Evolutionary conservation across 2,329 filamentous ascomycete species (phyloP), one percentile per base, ranked within the genome.

Genomic region (Calonectria honghensis): DNA sequence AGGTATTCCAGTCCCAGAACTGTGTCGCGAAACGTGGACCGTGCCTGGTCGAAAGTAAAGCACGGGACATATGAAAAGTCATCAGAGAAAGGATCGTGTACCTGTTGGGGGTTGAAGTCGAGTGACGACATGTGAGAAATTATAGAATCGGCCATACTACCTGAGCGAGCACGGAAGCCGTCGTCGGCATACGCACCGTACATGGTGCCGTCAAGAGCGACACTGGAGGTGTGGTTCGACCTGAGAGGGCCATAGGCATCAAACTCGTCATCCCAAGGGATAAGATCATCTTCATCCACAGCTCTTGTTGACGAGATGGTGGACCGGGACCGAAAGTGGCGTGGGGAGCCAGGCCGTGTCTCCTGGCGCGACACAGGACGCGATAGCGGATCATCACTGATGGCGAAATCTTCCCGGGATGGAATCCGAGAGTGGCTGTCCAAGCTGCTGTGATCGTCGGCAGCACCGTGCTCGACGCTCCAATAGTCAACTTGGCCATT

Each of bases 11-110:
- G 87, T 5, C 97, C 97, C 48, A 98, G 89, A 2, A 99, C 93
- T 0, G 96, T 98, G 84, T 99, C 97, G 77, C 96, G 91, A 85
- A 99, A 98, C 0, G 95, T 94, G 48, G 92, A 92, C 37, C 96
- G 93, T 18, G 96, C 94, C 83, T 96, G 93, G 32, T 94, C 91
- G 45, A 98, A 90, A 0, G 96, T 98, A 86, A 99, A 94, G 85
- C 96, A 96, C 20, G 97, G 97, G 20, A 98, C 96, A 81, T 97
- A 98, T 45, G 94, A 95, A 84, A 95, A 95, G 83, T 98, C 96
- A 79, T 98, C 95, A 45, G 95, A 94, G 74, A 95, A 92, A 2
- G 91, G 89, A 76, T 94, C 92, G 75, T 94, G 92, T 16, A 88
- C 85, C 57, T 87, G 89, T 54, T 88, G 89, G 11, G 86, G 83